Percentiles rank a stretch among this genome's conserved stretches.
Evolutionary conservation across 345 rosid species (phyloP).

Genomic region (Clausena lansium): DNA sequence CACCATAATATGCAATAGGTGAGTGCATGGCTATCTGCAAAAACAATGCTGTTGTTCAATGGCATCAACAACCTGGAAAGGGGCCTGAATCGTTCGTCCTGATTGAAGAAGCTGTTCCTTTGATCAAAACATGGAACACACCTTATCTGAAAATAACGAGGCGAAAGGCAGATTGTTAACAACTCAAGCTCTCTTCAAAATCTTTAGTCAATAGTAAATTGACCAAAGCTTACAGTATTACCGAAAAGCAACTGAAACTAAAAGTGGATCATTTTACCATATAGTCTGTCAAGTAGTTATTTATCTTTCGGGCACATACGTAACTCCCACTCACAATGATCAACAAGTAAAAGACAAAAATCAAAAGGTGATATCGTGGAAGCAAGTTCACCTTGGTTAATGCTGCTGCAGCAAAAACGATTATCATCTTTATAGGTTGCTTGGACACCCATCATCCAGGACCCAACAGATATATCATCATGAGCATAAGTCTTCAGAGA

Average conservation of each 20-base stretch:
- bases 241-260: not conserved
- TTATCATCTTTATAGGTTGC: constrained; percentile 90
- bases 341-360: not conserved
- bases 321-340: not conserved
- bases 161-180: constrained; percentile 4
- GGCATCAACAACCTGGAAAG: not conserved
- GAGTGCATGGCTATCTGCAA: not conserved
- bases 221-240: not conserved
- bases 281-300: not conserved
- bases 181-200: not conserved
- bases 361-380: not conserved
- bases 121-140: constrained; percentile 58
- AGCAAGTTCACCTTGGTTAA: constrained; percentile 67
- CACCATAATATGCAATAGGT: not conserved
- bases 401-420: constrained; percentile 83
- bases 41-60: not conserved
- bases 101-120: constrained; percentile 4
- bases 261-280: not conserved
- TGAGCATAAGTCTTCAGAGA: constrained; percentile 81
- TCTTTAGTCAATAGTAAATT: not conserved
- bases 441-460: constrained; percentile 96
- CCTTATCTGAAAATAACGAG: constrained; percentile 54
- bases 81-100: not conserved
- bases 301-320: not conserved
- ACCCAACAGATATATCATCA: constrained; percentile 83